Percentiles rank a stretch among this genome's conserved stretches.
These are phyloP conservation scores for Deinandra increscens DNA, from an alignment of 129 eudicot genomes.

Conservation along the genomic window DNA sequence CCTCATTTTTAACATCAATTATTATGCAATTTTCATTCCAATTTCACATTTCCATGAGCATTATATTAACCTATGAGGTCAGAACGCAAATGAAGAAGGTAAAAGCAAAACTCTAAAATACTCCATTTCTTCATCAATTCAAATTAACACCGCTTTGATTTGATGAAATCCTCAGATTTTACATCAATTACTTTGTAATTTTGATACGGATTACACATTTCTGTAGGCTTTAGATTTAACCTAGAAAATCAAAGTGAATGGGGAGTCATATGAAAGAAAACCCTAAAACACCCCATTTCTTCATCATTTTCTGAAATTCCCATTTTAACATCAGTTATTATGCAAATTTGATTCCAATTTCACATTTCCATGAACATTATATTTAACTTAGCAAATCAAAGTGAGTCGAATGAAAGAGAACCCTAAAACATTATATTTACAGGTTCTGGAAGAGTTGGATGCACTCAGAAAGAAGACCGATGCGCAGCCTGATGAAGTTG, in stretches of 20 bases:
- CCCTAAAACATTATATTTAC: neutral
- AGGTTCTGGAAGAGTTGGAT: conserved; percentile 83
- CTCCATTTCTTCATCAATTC: neutral
- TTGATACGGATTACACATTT: neutral
- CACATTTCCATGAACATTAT: no score
- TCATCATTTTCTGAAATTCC: no score
- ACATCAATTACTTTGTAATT: neutral
- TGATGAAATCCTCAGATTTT: neutral
- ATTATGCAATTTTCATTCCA: no score
- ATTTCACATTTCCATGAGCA: neutral
- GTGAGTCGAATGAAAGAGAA: no score
- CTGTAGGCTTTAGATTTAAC: neutral
- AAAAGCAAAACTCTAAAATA: no score
- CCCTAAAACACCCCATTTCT: no score
- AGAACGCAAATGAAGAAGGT: conserved; percentile 93
- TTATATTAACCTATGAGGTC: no score
- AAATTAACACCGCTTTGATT: neutral
- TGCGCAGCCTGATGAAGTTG: conserved; percentile 71
- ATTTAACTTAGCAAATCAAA: neutral
- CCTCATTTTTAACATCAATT: no score
- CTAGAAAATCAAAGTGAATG: neutral
- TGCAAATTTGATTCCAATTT: no score
- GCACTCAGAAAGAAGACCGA: conserved; percentile 61
- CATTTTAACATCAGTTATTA: no score
- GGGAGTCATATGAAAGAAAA: no score